phyloP scores from a whole-genome alignment of 257 asterid species.

The Solanum chilense region DNA sequence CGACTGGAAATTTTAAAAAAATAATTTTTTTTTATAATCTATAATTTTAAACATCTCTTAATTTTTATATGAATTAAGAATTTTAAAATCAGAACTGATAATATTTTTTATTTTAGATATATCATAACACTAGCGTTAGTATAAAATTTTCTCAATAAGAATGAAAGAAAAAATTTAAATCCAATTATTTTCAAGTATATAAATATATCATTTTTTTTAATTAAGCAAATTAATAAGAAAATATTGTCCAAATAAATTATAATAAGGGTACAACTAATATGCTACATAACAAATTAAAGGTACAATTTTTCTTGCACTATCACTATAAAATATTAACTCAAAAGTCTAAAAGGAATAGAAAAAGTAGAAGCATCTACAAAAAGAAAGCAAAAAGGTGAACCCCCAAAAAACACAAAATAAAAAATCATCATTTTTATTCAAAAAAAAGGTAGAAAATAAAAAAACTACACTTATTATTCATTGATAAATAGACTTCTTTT shows the following conservation, averaged over 20 bases:
- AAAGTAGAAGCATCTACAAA: neutral
- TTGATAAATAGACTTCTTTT: slow-evolving; percentile 10
- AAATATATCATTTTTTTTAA: too few relatives aligned
- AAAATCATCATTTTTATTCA: slow-evolving; percentile 11
- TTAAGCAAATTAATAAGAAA: neutral
- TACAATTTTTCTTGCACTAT: neutral
- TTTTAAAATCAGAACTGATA: neutral
- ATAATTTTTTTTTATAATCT: neutral
- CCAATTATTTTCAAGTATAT: neutral
- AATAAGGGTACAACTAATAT: neutral
- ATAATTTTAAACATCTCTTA: neutral
- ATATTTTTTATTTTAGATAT: neutral
- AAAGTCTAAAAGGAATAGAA: slow-evolving; percentile 3
- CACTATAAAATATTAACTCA: neutral
- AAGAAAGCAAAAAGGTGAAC: neutral
- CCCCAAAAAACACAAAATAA: slow-evolving; percentile 17
- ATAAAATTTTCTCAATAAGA: neutral
- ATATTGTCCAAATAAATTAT: neutral
- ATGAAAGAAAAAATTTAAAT: neutral
- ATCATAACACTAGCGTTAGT: neutral
- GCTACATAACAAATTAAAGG: neutral
- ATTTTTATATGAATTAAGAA: neutral
- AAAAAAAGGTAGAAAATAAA: neutral
- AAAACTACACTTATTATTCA: neutral
- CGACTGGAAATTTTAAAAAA: neutral